Evolutionary conservation across 495 filamentous ascomycete species (phyloP), one percentile per base, ranked within the genome.

Genomic region (Amniculicola lignicola): DNA sequence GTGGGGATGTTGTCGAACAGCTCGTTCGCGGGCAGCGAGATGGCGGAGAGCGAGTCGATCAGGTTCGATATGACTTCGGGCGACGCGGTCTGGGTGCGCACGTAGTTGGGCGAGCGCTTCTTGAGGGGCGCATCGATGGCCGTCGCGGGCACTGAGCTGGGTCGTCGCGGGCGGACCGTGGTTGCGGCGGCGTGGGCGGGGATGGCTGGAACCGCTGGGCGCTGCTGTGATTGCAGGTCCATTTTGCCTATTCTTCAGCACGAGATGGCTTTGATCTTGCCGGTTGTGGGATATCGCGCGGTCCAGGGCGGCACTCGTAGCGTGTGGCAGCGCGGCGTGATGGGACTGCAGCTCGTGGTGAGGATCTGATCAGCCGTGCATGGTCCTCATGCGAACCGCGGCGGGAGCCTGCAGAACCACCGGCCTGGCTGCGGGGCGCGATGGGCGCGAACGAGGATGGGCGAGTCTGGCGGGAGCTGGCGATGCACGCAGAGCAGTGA

Each of bases 41-140:
- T 94, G 67, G 85, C 82, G 16, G 89, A 90, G 15, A 98, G 80
- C 3, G 90, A 93, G 45, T 90, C 91, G 69, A 98, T 95, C 45
- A 98, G 77, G 33, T 87, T 90, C 44, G 88, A 91, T 57, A 98
- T 97, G 42, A 98, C 87, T 70, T 95, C 90, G 22, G 93, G 89
- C 12, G 90, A 93, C 1, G 88, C 85, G 39, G 89, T 81, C 39
- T 79, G 70, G 23, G 81, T 47, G 40, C 70, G 69, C 27, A 78
- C 68, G 38, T 70, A 65, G 55, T 77, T 79, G 47, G 68, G 64
- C 31, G 71, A 65, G 52, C 57, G 60, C 38, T 53, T 61, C 45
- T 48, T 61, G 24, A 49, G 18, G 22, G 41, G 62, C 18, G 43
- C n/a, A 25, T 67, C 64, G 15, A 49, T 46, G 18, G 44, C 19